Base-by-base conservation (phyloP, 176 grass and related monocot genomes). In the Musa itinerans region DNA sequence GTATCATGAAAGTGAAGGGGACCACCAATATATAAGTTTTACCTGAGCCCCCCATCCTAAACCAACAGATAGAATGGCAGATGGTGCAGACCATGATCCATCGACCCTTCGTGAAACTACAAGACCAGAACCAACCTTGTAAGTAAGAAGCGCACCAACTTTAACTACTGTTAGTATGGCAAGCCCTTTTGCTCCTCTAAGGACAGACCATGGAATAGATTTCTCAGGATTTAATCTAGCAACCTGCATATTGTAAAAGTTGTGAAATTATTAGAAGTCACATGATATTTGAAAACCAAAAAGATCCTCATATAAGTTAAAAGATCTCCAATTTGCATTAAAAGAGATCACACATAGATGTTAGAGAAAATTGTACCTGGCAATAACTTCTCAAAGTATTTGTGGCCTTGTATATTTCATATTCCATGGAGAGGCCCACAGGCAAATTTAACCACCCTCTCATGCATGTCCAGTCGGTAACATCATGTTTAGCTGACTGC, bases 31-130 rank as follows among this genome's bases (percentile, higher is more conserved):
- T 68, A 19, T 24, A 16, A 11, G 21, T 58, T 59, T 48, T 89
- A 96, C 93, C 85, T 92, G 93, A 75, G 84, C 87, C 59, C 93
- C 93, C 90, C 93, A 97, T 83, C 93, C 93, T 83, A 97, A 85
- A 63, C 93, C 90, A 85, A 73, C 49, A 52, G 85, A 93, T 69
- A 85, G 5, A 52, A 97, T 97, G 57, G 93, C 85, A 69, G 93
- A 97, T 13, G 90, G 93, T 48, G 90, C 85, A 17, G 93, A 97
- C 93, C 93, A 97, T 10, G 86, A 88, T 19, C 93, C 93, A 82
- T 97, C 87, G 81, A 82, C 78, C 76, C 43, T 97, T 76, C 83
- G 84, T 83, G 88, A 86, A 79, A 97, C 74, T 20, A 97, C 93
- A 53, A 97, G 75, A 53, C 93, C 90, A 81, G 82, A 90, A 69